Base-by-base conservation (phyloP, 1,139 yeast species). In the Lizanozyma gosingica region DNA sequence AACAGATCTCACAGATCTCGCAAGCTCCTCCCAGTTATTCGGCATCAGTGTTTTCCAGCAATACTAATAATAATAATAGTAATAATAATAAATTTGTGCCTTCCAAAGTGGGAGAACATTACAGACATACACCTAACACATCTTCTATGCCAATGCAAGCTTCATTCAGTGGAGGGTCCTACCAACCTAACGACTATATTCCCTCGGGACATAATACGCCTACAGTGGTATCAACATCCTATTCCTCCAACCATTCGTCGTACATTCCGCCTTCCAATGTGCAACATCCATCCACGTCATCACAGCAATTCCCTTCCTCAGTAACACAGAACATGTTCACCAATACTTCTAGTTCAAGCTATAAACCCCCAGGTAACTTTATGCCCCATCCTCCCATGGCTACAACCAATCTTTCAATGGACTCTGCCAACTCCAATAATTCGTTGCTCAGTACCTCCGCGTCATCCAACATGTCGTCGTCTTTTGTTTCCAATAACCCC, bases 161-260 rank as follows among this genome's bases (percentile, higher is more conserved):
- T 43, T 62, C 48, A 61, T 16, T n/a, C n/a, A 34, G 18, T n/a
- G n/a, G n/a, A 14, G 35, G 17, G 17, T n/a, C 17, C n/a, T 15
- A 15, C 9, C 32, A 35, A n/a, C 32, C 37, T 4, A 17, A 22
- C 11, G 29, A 62, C 48, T 68, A 64, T 47, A 63, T 69, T 16
- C 73, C 74, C 9, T 57, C 68, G 15, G 61, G 69, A 39, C 81
- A 76, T 52, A 73, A 76, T 52, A 73, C 80, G 2, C 83, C 82
- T 4, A 72, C 72, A 37, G 75, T 66, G 37, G 70, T 76, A 15
- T 66, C 74, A 45, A 61, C 69, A 11, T 72, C 78, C 3, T 73
- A 73, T 52, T 57, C 68, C 11, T 67, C 73, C 11, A 61, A 61
- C 46, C 63, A 62, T 46, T 63, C 71, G 33, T 54, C 62, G 1